phyloP scores from a whole-genome alignment of 306 rosid species.

The Boehmeria nivea region DNA sequence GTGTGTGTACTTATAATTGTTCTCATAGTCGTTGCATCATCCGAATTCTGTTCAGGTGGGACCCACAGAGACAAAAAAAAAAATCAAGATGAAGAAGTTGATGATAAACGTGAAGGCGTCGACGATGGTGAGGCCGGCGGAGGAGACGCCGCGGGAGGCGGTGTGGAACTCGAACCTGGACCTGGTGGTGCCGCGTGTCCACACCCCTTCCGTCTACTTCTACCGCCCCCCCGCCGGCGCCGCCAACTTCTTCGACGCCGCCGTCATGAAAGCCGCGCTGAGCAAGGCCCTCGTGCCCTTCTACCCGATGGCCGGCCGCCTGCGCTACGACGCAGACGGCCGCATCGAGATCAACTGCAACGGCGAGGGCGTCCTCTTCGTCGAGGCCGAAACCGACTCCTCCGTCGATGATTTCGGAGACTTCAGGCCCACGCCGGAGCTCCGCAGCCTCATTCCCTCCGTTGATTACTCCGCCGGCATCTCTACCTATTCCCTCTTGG shows the following conservation, averaged over 20 bases:
- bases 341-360: conserved; percentile 69
- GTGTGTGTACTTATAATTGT: too few species aligned
- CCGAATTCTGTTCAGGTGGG: too few species aligned
- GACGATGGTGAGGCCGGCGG: conserved; percentile 63
- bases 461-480: conserved; percentile 68
- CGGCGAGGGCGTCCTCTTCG: conserved; percentile 67
- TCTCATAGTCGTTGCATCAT: too few species aligned
- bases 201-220: conserved; percentile 77
- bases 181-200: conserved; percentile 56
- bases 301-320: conserved; percentile 80
- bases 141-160: conserved; percentile 40
- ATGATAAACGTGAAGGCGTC: conserved; percentile 46
- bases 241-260: conserved; percentile 39
- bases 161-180: conserved; percentile 85
- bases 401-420: conserved; percentile 71
- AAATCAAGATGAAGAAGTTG: conserved; percentile 38
- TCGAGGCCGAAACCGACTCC: conserved; percentile 50
- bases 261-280: conserved; percentile 48
- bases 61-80: too few species aligned
- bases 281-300: conserved; percentile 66
- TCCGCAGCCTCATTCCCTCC: conserved; percentile 66
- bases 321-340: conserved; percentile 57
- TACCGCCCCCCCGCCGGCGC: conserved; percentile 38
- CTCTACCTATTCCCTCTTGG: conserved; percentile 50
- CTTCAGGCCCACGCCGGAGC: conserved; percentile 71